A percentile compares a stretch with the other conserved stretches of the same genome.
These are phyloP conservation scores for Cryptosporidium andersoni DNA, from an alignment of 169 alveolate genomes.

Conservation along the genomic window DNA sequence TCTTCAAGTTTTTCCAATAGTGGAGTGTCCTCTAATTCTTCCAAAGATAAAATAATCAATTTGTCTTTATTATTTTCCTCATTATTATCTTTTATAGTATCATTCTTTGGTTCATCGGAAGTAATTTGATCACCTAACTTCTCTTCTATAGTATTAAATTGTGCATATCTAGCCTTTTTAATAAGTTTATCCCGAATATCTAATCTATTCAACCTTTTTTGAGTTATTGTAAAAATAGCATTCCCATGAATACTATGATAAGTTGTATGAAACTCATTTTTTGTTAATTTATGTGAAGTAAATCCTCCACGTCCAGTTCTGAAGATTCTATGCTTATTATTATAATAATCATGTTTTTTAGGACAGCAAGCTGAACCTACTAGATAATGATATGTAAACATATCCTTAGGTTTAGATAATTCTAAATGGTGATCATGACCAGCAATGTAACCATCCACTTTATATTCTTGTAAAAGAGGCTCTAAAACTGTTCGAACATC, in stretches of 20 bases:
- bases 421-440: constrained; percentile 89
- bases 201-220: constrained; percentile 49
- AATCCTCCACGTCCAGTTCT: constrained; percentile 71
- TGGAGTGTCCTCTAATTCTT: background rate
- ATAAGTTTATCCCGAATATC: constrained; percentile 30
- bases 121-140: background rate
- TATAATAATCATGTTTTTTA: constrained; percentile 44
- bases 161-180: constrained; percentile 32
- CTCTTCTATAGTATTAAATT: background rate
- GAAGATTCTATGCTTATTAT: constrained; percentile 58
- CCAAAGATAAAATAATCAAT: background rate
- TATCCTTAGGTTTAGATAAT: constrained; percentile 64
- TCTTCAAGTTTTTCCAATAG: too few relatives aligned
- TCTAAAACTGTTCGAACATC: constrained; percentile 80
- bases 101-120: background rate
- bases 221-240: constrained; percentile 64
- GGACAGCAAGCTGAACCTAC: constrained; percentile 71
- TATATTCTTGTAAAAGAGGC: constrained; percentile 85
- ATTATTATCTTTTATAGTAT: background rate
- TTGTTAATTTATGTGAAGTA: constrained; percentile 60
- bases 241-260: constrained; percentile 56
- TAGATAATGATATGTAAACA: constrained; percentile 40
- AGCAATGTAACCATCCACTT: constrained; percentile 88
- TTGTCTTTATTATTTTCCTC: background rate
- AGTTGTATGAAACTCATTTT: constrained; percentile 53